Percentiles rank a stretch among this genome's conserved stretches.
These are phyloP conservation scores for Wickerhamomyces rabaulensis DNA, from an alignment of 805 yeast genomes.

Conservation along the genomic window DNA sequence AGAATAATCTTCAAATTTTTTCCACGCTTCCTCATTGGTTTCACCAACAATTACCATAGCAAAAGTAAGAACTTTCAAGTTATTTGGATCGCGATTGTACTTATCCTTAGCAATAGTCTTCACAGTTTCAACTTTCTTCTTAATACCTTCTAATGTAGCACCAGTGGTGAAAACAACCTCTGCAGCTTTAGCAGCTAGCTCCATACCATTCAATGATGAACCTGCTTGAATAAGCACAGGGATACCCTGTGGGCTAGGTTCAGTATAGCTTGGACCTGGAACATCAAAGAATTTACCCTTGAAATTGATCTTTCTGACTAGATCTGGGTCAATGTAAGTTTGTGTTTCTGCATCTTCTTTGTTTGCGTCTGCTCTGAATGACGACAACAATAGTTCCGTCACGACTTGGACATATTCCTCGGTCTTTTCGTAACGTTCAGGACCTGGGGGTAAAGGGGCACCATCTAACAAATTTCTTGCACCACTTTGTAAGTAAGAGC, in stretches of 20 bases:
- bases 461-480: conserved; percentile 30
- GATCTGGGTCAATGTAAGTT: conserved; percentile 27
- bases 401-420: conserved; percentile 33
- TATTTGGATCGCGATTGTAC: conserved; percentile 30
- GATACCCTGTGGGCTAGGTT: conserved; percentile 38
- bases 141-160: conserved; percentile 27
- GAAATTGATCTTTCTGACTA: conserved; percentile 32
- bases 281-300: conserved; percentile 35
- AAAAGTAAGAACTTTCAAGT: conserved; percentile 33
- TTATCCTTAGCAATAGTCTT: conserved; percentile 28
- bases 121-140: conserved; percentile 25
- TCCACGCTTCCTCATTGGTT: conserved; percentile 36
- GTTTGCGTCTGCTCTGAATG: conserved; percentile 32
- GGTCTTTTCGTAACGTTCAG: conserved; percentile 31
- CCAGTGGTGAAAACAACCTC: conserved; percentile 36
- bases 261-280: conserved; percentile 35
- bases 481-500: conserved; percentile 33
- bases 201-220: conserved; percentile 33
- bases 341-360: conserved; percentile 15
- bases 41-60: conserved; percentile 32
- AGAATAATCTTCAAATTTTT: conserved; percentile 28
- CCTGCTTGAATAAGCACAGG: conserved; percentile 43
- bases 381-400: conserved; percentile 29
- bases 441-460: conserved; percentile 29
- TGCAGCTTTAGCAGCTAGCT: conserved; percentile 38